Base-by-base conservation (phyloP, 352 stramenopile genomes). In the Globisporangium echinulatum region DNA sequence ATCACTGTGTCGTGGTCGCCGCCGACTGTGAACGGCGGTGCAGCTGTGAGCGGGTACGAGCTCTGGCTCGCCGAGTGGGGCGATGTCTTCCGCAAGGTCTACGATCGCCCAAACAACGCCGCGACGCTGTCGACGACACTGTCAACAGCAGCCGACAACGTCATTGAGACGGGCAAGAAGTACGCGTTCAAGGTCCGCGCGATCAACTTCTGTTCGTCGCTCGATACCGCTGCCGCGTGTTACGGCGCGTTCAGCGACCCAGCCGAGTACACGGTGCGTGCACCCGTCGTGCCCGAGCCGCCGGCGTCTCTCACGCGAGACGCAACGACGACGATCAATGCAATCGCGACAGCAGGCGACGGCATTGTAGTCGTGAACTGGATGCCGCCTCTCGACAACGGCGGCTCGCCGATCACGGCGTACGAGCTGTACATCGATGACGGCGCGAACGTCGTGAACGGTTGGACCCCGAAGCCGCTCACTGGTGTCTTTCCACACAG, bases 31-130 rank as follows among this genome's bases (percentile, higher is more conserved):
- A 97, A 98, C 54, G 95, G 95, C 37, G 96, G 95, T 0, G 85
- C 88, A 15, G 55, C 67, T n/a, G 87, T 98, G 50, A 97, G 85
- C 19, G 96, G 96, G 7, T 99, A 98, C 65, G 84, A 98, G 58
- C 69, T 99, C 36, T 98, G 86, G 88, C 93, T 98, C 58, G 93
- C 97, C n/a, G 89, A 97, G 53, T 98, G 95, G 94, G 93, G 92
- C 1, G 80, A 87, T 25, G 73, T 83, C 10, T 89, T 88, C 40
- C 69, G 76, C 14, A 88, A 98, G 57, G 88, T 98, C 19, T 99
- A 98, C 65, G 93, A 99, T 63, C 96, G 96, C 4, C 85, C 85
- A 1, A 97, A 96, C 44, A 82, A 96, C 47, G 74, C 84, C 2
- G 43, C 63, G 56, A 86, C 84, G 0, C 56, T 75, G 11, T 67